phyloP scores from a whole-genome alignment of 495 filamentous ascomycete species.

The Aspergillus kassunensis region DNA sequence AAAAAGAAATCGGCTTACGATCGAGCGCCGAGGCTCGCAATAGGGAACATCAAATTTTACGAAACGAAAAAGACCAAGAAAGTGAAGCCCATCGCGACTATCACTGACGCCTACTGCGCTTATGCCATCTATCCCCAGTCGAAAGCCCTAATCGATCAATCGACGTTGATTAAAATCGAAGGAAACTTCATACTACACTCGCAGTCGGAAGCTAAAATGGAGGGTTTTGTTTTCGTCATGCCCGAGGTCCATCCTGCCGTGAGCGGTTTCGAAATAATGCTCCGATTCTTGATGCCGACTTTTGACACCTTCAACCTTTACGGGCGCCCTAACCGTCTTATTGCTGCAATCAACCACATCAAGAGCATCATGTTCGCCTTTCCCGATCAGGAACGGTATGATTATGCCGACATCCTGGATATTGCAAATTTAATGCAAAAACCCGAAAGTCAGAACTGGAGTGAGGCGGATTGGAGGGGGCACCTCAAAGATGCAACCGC shows the following conservation, averaged over 20 bases:
- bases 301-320: conserved; percentile 94
- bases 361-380: conserved; percentile 98
- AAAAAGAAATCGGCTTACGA: conserved; percentile 89
- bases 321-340: conserved; percentile 79
- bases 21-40: conserved; percentile 59
- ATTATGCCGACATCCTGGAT: conserved; percentile 86
- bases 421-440: conserved; percentile 73
- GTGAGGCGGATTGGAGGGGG: conserved; percentile 83
- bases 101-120: conserved; percentile 84
- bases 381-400: conserved; percentile 81
- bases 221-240: conserved; percentile 98
- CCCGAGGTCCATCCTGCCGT: conserved; percentile 89
- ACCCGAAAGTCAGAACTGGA: conserved; percentile 74
- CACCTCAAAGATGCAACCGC: conserved; percentile 86
- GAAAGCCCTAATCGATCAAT: conserved; percentile 88
- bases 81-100: conserved; percentile 79
- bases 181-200: conserved; percentile 84
- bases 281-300: conserved; percentile 90
- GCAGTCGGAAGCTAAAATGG: conserved; percentile 63
- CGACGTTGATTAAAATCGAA: conserved; percentile 91
- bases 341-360: conserved; percentile 79
- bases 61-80: conserved; percentile 94
- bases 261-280: conserved; percentile 91
- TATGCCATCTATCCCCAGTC: conserved; percentile 96
- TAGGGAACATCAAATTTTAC: conserved; percentile 91